These are phyloP conservation scores for Acacia confusa DNA, from an alignment of 306 rosid species.

Conservation along the genomic window DNA sequence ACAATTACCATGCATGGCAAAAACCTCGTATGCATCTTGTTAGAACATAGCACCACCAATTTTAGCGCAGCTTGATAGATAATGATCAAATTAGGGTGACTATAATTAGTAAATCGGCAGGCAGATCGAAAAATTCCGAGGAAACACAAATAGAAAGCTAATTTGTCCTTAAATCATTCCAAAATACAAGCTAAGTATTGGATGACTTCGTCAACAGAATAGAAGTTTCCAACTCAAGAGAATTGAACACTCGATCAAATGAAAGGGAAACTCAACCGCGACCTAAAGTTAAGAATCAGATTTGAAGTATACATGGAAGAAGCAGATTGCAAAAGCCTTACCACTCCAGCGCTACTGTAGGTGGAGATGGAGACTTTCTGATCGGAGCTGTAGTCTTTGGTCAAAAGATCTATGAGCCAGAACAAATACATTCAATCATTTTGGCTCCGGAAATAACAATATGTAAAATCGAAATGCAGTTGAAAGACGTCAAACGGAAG, in stretches of 20 bases:
- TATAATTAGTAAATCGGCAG: not conserved
- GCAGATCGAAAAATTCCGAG: not conserved
- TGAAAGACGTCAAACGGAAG: not conserved
- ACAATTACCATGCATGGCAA: not conserved
- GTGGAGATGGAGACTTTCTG: constrained; percentile 64
- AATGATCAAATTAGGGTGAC: not conserved
- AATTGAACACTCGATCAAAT: not conserved
- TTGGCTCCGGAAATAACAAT: not conserved
- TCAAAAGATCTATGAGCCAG: constrained; percentile 54
- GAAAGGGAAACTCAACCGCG: not conserved
- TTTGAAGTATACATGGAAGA: not conserved
- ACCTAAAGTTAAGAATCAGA: not conserved
- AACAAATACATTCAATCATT: constrained; percentile 20
- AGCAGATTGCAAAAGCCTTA: constrained; percentile 20
- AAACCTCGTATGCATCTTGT: not conserved
- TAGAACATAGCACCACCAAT: not conserved
- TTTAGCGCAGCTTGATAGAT: not conserved
- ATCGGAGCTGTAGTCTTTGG: constrained; percentile 61
- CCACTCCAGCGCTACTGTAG: constrained; percentile 64
- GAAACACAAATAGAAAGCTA: not conserved
- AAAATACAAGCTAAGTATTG: not conserved
- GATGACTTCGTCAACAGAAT: not conserved
- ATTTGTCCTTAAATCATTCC: not conserved
- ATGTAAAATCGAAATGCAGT: not conserved
- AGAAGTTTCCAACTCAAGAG: too few species aligned